phyloP scores from a whole-genome alignment of 1,284 basidiomycete genomes.

The Cronartium quercuum region DNA sequence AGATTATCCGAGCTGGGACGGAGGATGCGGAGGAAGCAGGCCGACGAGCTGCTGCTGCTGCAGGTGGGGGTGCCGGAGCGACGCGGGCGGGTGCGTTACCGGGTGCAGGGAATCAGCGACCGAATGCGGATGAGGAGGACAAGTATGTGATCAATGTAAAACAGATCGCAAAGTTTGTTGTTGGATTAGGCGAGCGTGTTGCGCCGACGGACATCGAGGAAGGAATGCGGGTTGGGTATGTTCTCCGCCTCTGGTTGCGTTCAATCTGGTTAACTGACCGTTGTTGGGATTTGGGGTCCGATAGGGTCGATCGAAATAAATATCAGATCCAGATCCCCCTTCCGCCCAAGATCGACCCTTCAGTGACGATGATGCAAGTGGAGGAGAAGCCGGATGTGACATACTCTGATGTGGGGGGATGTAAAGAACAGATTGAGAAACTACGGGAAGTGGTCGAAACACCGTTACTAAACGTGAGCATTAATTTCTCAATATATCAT shows the following conservation, averaged over 20 bases:
- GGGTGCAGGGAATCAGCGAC: constrained; percentile 53
- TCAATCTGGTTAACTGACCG: not conserved
- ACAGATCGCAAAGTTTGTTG: constrained; percentile 99
- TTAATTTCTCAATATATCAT: not conserved
- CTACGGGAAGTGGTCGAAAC: constrained; percentile 96
- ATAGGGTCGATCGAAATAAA: constrained; percentile 53
- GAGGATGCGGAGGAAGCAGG: constrained; percentile 41
- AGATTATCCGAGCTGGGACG: constrained; percentile 71
- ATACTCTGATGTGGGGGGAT: constrained; percentile 95
- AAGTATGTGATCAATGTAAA: constrained; percentile 99
- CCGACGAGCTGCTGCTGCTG: constrained; percentile 39
- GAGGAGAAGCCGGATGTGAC: constrained; percentile 99
- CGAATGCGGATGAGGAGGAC: constrained; percentile 82
- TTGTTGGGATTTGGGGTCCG: not conserved
- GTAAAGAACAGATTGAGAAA: constrained; percentile 99
- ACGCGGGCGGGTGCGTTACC: constrained; percentile 37
- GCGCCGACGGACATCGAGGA: constrained; percentile 98
- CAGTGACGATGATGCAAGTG: constrained; percentile 99
- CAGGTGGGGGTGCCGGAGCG: constrained; percentile 38
- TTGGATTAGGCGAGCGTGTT: constrained; percentile 90
- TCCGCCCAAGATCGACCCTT: constrained; percentile 99
- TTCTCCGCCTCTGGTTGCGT: constrained; percentile 28
- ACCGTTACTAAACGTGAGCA: constrained; percentile 78
- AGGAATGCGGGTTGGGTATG: constrained; percentile 97
- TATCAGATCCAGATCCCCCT: constrained; percentile 99